phyloP scores from a whole-genome alignment of 2,329 filamentous ascomycete species.

The Fusarium anthophilum region DNA sequence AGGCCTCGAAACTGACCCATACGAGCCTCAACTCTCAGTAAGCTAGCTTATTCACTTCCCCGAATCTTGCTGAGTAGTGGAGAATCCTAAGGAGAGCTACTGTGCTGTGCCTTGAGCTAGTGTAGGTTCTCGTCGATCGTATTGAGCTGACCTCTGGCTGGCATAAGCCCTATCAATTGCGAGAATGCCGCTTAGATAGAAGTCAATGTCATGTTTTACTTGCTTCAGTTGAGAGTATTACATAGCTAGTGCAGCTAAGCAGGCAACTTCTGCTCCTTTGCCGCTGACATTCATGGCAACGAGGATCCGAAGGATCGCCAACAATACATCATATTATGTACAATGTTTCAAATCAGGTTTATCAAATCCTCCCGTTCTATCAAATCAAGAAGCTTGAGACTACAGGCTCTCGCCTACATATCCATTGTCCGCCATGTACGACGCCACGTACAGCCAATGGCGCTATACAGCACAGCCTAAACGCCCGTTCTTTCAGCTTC shows the following conservation, averaged over 20 bases:
- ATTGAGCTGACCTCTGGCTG: neutral
- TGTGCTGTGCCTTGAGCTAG: neutral
- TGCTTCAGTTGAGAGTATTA: too few species aligned
- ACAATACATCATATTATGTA: neutral
- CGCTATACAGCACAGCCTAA: neutral
- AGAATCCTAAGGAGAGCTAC: neutral
- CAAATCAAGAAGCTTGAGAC: neutral
- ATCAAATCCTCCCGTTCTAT: neutral
- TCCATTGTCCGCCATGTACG: neutral
- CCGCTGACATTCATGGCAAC: neutral
- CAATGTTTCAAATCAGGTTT: neutral
- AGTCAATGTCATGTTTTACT: neutral
- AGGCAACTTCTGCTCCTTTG: neutral
- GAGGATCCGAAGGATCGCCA: neutral
- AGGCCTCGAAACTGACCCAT: neutral
- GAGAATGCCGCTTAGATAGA: neutral
- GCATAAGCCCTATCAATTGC: neutral
- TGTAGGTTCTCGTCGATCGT: neutral
- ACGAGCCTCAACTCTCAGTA: neutral
- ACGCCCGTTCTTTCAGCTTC: neutral
- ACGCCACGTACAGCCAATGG: neutral
- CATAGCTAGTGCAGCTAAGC: neutral
- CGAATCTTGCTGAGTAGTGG: neutral
- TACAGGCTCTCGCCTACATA: neutral
- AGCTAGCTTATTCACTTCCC: constrained; percentile 2